Conservation (phyloP, 1,284 basidiomycete species). For the Sporisorium graminicola region DNA sequence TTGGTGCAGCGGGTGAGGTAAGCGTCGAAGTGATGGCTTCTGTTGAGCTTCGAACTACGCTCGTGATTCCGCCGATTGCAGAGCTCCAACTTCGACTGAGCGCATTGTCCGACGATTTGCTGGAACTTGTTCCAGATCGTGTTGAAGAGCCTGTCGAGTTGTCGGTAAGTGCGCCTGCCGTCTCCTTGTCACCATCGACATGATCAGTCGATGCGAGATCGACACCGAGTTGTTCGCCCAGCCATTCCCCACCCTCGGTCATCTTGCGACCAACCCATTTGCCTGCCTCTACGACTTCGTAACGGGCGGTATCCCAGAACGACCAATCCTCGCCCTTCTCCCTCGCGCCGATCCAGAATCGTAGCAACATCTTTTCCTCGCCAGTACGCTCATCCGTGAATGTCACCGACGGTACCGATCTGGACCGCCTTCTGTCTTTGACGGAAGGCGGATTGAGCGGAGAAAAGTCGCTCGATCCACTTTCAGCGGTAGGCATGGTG, state of each 20-base stretch:
- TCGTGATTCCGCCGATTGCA: conserved; percentile 31
- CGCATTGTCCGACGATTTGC: conserved; percentile 13
- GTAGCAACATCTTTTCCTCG: conserved; percentile 56
- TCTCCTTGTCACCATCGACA: background rate
- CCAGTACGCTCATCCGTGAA: conserved; percentile 49
- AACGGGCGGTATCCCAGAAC: conserved; percentile 48
- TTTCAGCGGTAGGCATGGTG: conserved; percentile 38
- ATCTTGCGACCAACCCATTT: conserved; percentile 52
- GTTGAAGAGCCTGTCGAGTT: background rate
- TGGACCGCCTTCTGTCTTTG: conserved; percentile 43
- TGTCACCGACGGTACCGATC: conserved; percentile 47
- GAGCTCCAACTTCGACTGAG: conserved; percentile 37
- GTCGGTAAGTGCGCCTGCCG: background rate
- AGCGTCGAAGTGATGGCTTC: conserved; percentile 36
- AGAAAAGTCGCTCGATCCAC: conserved; percentile 46
- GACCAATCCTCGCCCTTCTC: conserved; percentile 59
- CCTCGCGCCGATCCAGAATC: conserved; percentile 58
- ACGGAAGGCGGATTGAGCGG: conserved; percentile 56
- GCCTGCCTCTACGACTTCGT: conserved; percentile 44
- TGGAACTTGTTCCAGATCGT: background rate
- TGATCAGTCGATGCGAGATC: conserved; percentile 7
- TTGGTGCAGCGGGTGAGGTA: conserved; percentile 19
- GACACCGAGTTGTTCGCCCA: conserved; percentile 44
- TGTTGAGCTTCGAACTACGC: conserved; percentile 36
- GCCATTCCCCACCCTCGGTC: conserved; percentile 49